Conservation (phyloP, 306 rosid genomes). For the Sicyos edulis region DNA sequence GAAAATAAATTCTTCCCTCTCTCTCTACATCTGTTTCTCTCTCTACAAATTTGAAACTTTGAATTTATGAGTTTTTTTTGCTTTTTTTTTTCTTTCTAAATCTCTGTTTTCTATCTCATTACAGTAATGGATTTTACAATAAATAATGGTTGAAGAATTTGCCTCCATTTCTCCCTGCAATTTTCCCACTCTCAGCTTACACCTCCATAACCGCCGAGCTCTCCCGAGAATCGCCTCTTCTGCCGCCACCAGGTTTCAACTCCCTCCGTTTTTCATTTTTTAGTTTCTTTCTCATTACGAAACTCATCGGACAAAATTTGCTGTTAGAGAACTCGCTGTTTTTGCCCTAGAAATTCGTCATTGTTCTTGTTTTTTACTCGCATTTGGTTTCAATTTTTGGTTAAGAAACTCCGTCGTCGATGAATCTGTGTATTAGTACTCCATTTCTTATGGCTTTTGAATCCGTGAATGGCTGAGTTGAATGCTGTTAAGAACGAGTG, state of each 20-base stretch:
- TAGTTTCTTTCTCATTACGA: neutral
- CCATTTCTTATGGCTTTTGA: slow-evolving; percentile 2
- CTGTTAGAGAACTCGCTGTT: neutral
- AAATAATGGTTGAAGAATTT: slow-evolving; percentile 12
- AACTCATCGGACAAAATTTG: neutral
- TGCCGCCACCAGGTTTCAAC: neutral
- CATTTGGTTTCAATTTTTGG: neutral
- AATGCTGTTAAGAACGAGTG: neutral
- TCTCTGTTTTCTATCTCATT: neutral
- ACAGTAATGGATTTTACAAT: slow-evolving; percentile 6
- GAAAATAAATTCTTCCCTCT: no score
- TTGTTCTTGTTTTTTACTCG: neutral
- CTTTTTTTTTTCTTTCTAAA: no score
- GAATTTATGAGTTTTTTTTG: slow-evolving; percentile 8
- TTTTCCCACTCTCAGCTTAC: neutral
- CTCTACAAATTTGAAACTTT: slow-evolving; percentile 20
- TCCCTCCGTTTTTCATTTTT: neutral
- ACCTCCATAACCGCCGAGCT: neutral
- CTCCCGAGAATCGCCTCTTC: slow-evolving; percentile 9
- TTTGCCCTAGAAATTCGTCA: neutral
- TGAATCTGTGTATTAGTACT: neutral
- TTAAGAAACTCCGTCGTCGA: neutral
- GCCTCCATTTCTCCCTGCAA: slow-evolving; percentile 6
- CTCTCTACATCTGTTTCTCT: neutral
- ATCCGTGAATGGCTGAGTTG: neutral